Base-by-base conservation (phyloP, 345 rosid genomes). In the Eucalyptus marginata region DNA sequence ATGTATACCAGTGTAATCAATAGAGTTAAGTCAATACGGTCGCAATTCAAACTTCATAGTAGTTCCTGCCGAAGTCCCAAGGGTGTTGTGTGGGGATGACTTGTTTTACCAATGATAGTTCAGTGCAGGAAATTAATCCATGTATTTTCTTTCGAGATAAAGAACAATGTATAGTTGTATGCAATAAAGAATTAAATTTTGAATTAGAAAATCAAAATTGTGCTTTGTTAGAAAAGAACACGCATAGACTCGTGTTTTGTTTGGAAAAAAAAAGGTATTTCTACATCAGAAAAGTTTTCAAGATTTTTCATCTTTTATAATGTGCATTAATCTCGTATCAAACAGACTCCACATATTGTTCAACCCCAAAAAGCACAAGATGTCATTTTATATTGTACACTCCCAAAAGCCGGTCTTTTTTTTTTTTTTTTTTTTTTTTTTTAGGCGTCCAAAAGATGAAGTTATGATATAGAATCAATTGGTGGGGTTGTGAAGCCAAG, bases 111-210 rank as follows among this genome's bases (percentile, higher is more conserved):
- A 27, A 62, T 62, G 17, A 15, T 14, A 62, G 71, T n/a, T 62
- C 5, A 13, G 0, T 13, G 8, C 9, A 25, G 17, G 8, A 62
- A 62, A 7, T 16, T 27, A 62, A 29, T 64, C 36, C 18, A 64
- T 29, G 2, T 29, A 64, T 62, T 27, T 62, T 59, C 1, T 59
- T n/a, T 2, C 71, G 0, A 0, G 36, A 64, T 1, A 29, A 15
- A 14, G 8, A 64, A 64, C 7, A n/a, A 62, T 13, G 0, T 13
- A 17, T 8, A 64, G 5, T 64, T 64, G 71, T n/a, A 29, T 16
- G 31, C 0, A 0, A 64, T n/a, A n/a, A 64, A 64, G 3, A 29
- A 64, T n/a, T 64, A 64, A 29, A 64, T 64, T 64, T 64, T n/a
- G 18, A n/a, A 64, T 64, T 13, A 64, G 36, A 29, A 64, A 64